Base-by-base conservation (phyloP, 2,329 filamentous ascomycete species). In the Sporothrix globosa region DNA sequence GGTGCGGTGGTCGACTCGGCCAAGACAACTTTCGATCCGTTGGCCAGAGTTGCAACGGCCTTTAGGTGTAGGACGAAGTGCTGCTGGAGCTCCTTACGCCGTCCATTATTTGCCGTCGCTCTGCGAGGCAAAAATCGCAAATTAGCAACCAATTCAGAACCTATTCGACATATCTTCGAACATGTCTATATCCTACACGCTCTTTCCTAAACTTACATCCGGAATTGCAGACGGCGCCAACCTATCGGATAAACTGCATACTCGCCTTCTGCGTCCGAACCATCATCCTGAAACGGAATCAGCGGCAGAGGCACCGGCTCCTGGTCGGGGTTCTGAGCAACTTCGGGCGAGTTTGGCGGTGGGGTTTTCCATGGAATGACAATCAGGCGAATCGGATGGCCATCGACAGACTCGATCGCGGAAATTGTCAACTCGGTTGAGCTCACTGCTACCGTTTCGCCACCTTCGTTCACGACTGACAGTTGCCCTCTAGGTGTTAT, bases 331-430 rank as follows among this genome's bases (percentile, higher is more conserved):
- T 82, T 83, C 73, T 90, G 87, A 72, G 81, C 85, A 71, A 89
- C 84, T 73, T 91, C 88, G n/a, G 88, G 86, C 3, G 90, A 88
- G 80, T 90, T 92, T 67, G 92, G 92, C 39, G 91, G 92, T 1
- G 93, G 94, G 1, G 94, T 97, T 83, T 98, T 98, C 95, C 95
- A 98, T 0, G 95, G 95, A 72, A 98, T 97, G 9, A 96, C 96
- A 73, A 98, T 97, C 73, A 98, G 90, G 76, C 96, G 95, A 56
- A 97, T 93, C 0, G 92, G 83, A 75, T 97, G 95, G 46, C 93
- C 92, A 78, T 98, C 95, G 19, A 97, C 93, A 1, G 95, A 97
- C 79, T 98, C 95, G 65, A 93, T 97, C 10, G 95, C 95, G 5
- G 93, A 96, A 61, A 98, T 92, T 69, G 91, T 90, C 68, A 97